These are phyloP conservation scores for Akanthomyces lecanii DNA, from an alignment of 2,329 filamentous ascomycete genomes.

Conservation along the genomic window DNA sequence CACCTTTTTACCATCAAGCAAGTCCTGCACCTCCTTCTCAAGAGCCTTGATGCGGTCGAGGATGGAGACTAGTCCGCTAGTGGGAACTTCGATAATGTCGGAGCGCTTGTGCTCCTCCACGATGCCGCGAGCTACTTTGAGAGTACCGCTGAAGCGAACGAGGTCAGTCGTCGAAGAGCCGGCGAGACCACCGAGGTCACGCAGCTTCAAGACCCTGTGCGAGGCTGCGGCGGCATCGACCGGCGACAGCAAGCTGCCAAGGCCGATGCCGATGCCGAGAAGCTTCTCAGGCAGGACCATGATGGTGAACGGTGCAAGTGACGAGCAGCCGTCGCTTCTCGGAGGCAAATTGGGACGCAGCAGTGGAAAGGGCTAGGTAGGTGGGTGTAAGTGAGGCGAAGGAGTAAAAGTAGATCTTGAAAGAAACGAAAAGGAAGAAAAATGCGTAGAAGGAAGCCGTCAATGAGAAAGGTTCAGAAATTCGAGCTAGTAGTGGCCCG, in stretches of 20 bases:
- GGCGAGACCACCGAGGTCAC: slow-evolving; percentile 2
- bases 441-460: not conserved
- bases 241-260: slow-evolving; percentile 6
- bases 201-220: not conserved
- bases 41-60: slow-evolving; percentile 27
- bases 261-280: slow-evolving; percentile 17
- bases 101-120: slow-evolving; percentile 25
- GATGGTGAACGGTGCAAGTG: slow-evolving; percentile 17
- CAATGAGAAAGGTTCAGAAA: not conserved
- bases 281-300: slow-evolving; percentile 22
- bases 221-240: not conserved
- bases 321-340: not conserved
- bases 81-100: slow-evolving; percentile 25
- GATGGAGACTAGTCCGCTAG: slow-evolving; percentile 24
- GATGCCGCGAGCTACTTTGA: slow-evolving; percentile 22
- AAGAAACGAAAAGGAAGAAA: not conserved
- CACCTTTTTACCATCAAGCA: slow-evolving; percentile 22
- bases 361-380: too few species aligned
- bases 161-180: slow-evolving; percentile 18
- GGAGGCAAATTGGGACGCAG: not conserved
- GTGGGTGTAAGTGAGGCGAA: not conserved
- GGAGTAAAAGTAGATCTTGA: not conserved
- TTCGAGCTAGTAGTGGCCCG: not conserved
- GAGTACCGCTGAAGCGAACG: slow-evolving; percentile 18
- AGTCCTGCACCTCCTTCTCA: slow-evolving; percentile 25